Conservation (phyloP, 1,284 basidiomycete species). For the Ustilago shanxiensis region DNA sequence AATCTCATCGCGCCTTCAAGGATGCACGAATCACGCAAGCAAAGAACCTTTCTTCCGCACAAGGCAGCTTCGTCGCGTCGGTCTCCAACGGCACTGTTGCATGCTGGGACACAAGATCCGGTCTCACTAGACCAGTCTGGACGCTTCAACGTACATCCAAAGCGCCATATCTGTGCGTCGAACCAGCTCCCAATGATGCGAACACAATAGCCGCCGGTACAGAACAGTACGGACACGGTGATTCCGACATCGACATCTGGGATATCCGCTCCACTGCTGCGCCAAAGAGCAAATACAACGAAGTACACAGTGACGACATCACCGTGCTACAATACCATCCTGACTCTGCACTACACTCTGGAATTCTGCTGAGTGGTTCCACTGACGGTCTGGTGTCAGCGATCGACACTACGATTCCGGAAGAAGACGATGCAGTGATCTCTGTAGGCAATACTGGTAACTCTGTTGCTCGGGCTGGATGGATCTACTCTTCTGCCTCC, state of each 20-base stretch:
- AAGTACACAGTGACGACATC: conserved; percentile 68
- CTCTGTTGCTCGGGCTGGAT: conserved; percentile 62
- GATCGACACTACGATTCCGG: conserved; percentile 54
- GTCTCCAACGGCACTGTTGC: conserved; percentile 43
- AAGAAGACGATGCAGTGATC: conserved; percentile 68
- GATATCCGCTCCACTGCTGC: conserved; percentile 48
- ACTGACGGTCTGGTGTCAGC: conserved; percentile 66
- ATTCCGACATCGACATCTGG: conserved; percentile 65
- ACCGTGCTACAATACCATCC: conserved; percentile 62
- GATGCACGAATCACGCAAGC: conserved; percentile 48
- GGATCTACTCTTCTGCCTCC: conserved; percentile 38
- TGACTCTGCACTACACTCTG: conserved; percentile 27
- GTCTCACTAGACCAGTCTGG: conserved; percentile 23
- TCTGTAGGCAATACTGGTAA: conserved; percentile 65
- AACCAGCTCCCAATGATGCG: conserved; percentile 34
- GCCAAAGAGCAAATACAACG: conserved; percentile 60
- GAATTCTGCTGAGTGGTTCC: conserved; percentile 61
- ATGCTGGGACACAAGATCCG: conserved; percentile 51
- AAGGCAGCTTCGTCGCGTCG: conserved; percentile 37
- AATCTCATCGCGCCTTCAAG: conserved; percentile 33
- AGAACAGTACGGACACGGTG: conserved; percentile 59
- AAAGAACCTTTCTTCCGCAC: conserved; percentile 17
- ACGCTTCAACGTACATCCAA: conserved; percentile 36
- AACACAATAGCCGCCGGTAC: conserved; percentile 60
- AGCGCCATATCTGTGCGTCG: conserved; percentile 60